Evolutionary conservation across 306 rosid species (phyloP).

Genomic region (Carpinus viminea): DNA sequence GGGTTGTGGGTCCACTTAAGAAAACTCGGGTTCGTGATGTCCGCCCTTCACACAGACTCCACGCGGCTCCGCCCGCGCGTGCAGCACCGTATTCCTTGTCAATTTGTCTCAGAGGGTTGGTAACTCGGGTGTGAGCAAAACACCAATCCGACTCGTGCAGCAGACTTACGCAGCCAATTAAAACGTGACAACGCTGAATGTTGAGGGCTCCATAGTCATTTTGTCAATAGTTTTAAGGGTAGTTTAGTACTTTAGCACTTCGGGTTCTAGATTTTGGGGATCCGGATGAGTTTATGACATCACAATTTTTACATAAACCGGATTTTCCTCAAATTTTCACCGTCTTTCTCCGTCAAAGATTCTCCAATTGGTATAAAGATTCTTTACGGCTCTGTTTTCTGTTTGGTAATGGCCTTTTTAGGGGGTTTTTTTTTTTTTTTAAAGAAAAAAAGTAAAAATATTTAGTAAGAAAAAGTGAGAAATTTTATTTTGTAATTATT

Average conservation of each 20-base stretch:
- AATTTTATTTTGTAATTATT: no score
- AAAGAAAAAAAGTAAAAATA: no score
- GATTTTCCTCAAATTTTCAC: slow-evolving; percentile 1
- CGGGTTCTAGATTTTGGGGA: not conserved
- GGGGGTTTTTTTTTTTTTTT: no score
- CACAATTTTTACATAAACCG: not conserved
- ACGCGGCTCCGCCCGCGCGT: slow-evolving; percentile 30
- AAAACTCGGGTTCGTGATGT: slow-evolving; percentile 33
- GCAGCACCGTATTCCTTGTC: slow-evolving; percentile 5
- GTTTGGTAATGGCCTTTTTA: no score
- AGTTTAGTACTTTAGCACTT: slow-evolving; percentile 1
- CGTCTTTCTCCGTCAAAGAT: not conserved
- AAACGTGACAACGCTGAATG: not conserved
- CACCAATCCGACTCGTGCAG: not conserved
- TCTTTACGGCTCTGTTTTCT: no score
- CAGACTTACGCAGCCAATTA: not conserved
- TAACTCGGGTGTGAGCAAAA: not conserved
- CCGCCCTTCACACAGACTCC: slow-evolving; percentile 26
- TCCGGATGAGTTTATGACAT: slow-evolving; percentile 14
- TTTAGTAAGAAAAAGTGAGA: no score
- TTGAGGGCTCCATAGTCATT: not conserved
- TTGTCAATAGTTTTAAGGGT: not conserved
- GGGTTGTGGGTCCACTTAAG: slow-evolving; percentile 43
- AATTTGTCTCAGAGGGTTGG: not conserved
- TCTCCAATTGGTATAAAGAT: not conserved